Evolutionary conservation across 192 early-diverging fungal genomes (phyloP).

Genomic region (Radiomyces spectabilis): DNA sequence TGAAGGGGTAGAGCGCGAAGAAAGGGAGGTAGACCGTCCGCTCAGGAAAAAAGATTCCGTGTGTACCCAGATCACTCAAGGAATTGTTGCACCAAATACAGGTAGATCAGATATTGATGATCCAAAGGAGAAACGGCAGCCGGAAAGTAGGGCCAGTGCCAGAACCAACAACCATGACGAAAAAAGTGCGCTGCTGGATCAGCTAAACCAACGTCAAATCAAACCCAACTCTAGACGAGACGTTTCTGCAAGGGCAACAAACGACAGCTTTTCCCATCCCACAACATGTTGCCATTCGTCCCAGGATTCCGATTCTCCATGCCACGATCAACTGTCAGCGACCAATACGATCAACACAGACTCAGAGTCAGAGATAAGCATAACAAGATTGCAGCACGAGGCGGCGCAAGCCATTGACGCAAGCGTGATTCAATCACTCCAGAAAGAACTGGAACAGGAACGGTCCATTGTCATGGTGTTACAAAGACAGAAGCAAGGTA

Average conservation of each 20-base stretch:
- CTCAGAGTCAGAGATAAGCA: neutral
- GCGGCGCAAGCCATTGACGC: too few species aligned
- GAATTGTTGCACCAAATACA: neutral
- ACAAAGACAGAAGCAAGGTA: constrained; percentile 27
- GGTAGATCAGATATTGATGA: neutral
- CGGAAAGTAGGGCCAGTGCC: neutral
- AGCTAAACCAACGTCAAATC: neutral
- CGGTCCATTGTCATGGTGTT: constrained; percentile 5
- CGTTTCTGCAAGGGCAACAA: neutral
- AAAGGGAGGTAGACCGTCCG: too few species aligned
- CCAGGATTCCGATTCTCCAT: neutral
- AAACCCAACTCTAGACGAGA: neutral
- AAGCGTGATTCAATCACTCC: neutral
- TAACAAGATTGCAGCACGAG: neutral
- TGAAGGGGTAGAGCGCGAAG: too few species aligned
- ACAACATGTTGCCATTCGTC: neutral
- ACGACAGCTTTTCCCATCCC: neutral
- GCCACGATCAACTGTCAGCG: neutral
- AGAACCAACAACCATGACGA: too few species aligned
- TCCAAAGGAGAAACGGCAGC: neutral
- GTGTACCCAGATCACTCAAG: too few species aligned
- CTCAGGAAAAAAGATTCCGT: too few species aligned
- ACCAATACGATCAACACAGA: neutral
- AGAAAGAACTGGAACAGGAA: constrained; percentile 10
- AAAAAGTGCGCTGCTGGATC: neutral